Conservation (phyloP, 2,329 filamentous ascomycete genomes). For the Tolypocladium amazonense region DNA sequence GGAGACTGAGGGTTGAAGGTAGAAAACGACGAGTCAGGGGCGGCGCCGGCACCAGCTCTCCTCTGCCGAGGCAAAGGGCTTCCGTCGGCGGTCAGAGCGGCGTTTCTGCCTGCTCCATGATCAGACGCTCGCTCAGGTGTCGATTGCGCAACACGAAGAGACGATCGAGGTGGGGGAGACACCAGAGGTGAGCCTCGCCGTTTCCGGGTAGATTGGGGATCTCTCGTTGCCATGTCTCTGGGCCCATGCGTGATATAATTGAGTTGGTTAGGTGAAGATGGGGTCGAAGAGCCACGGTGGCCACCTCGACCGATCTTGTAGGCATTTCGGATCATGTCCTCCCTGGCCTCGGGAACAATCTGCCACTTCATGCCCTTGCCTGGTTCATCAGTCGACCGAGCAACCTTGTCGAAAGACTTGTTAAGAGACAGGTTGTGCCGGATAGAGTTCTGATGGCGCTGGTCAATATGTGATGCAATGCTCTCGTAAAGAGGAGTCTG, state of each 20-base stretch:
- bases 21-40: conserved; percentile 31
- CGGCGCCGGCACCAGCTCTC: conserved; percentile 22
- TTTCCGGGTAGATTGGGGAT: conserved; percentile 43
- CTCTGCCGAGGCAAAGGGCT: conserved; percentile 51
- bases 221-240: conserved; percentile 41
- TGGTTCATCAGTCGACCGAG: conserved; percentile 84
- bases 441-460: conserved; percentile 65
- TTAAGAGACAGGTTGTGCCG: conserved; percentile 93
- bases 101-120: conserved; percentile 24
- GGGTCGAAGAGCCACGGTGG: conserved; percentile 57
- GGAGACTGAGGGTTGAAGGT: conserved; percentile 47
- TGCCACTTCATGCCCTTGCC: conserved; percentile 99
- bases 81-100: conserved; percentile 39
- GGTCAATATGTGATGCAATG: conserved; percentile 5
- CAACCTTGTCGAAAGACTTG: conserved; percentile 88
- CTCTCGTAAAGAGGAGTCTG: not conserved
- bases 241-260: conserved; percentile 51
- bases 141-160: conserved; percentile 39
- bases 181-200: conserved; percentile 42
- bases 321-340: conserved; percentile 76
- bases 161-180: conserved; percentile 44
- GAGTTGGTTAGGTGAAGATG: conserved; percentile 54
- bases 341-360: conserved; percentile 70
- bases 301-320: conserved; percentile 51
- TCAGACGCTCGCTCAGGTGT: conserved; percentile 45